Evolutionary conservation across 164 flowering plant species (phyloP).

Genomic region (Tinospora cordifolia): DNA sequence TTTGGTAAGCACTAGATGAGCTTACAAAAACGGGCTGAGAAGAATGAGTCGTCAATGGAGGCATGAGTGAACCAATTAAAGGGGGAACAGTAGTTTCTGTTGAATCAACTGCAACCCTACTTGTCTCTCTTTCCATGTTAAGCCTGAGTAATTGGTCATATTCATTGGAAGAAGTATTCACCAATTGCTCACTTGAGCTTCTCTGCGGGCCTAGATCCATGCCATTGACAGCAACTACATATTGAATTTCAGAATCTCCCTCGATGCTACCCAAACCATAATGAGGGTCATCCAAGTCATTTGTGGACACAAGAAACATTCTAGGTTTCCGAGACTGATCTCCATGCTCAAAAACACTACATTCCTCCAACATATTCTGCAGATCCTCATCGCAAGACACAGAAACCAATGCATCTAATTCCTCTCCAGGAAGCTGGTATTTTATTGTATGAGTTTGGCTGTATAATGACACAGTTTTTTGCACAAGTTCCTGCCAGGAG

Average conservation of each 20-base stretch:
- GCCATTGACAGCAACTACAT: conserved; percentile 86
- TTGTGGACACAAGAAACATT: conserved; percentile 61
- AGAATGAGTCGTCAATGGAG: conserved; percentile 25
- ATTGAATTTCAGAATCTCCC: conserved; percentile 65
- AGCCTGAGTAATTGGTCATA: conserved; percentile 52
- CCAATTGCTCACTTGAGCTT: conserved; percentile 34
- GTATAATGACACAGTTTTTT: conserved; percentile 40
- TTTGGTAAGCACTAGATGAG: conserved; percentile 26
- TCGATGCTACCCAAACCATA: conserved; percentile 42
- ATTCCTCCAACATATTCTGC: conserved; percentile 94
- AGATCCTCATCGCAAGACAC: conserved; percentile 89
- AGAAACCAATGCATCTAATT: conserved; percentile 89
- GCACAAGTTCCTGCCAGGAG: conserved; percentile 61
- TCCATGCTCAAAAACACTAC: conserved; percentile 37
- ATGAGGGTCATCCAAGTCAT: conserved; percentile 61
- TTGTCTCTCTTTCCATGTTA: conserved; percentile 32
- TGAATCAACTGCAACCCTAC: conserved; percentile 20
- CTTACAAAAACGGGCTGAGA: conserved; percentile 25
- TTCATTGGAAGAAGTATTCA: conserved; percentile 41
- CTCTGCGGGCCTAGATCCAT: conserved; percentile 57
- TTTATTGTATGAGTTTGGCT: conserved; percentile 53
- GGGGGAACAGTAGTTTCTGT: conserved; percentile 20
- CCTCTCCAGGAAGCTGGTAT: conserved; percentile 96
- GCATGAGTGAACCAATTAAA: conserved; percentile 15
- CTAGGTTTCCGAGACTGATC: conserved; percentile 60